Evolutionary conservation across 805 yeast species (phyloP).

Genomic region (Hanseniaspora taiwanica): DNA sequence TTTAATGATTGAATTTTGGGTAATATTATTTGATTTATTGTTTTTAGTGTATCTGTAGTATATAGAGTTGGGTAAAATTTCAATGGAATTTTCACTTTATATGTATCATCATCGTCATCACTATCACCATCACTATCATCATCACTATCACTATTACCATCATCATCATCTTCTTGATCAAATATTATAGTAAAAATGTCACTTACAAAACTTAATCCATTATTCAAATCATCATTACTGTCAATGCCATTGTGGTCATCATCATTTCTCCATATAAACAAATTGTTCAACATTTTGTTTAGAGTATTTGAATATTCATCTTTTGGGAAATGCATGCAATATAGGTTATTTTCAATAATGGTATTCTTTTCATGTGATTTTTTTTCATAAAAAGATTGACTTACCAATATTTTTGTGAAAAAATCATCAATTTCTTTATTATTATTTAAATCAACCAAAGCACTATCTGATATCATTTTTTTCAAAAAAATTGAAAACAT

Average conservation of each 20-base stretch:
- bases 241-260: neutral
- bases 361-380: no score
- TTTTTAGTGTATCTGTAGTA: slow-evolving; percentile 13
- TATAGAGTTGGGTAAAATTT: slow-evolving; percentile 24
- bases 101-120: slow-evolving; percentile 9
- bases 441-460: no score
- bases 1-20: slow-evolving; percentile 10
- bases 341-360: slow-evolving; percentile 10
- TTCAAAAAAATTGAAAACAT: no score
- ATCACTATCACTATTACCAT: slow-evolving; percentile 1
- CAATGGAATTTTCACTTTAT: slow-evolving; percentile 21
- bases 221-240: neutral
- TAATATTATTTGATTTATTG: slow-evolving; percentile 13
- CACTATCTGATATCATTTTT: no score
- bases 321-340: slow-evolving; percentile 20
- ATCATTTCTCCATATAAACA: slow-evolving; percentile 18
- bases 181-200: neutral
- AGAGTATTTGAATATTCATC: slow-evolving; percentile 22
- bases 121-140: slow-evolving; percentile 2
- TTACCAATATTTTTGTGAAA: no score
- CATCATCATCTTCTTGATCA: slow-evolving; percentile 1
- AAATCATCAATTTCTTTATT: no score
- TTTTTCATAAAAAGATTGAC: no score
- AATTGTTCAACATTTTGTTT: slow-evolving; percentile 22
- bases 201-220: neutral